phyloP scores from a whole-genome alignment of 2,329 filamentous ascomycete species.

The Diaporthe sp. region DNA sequence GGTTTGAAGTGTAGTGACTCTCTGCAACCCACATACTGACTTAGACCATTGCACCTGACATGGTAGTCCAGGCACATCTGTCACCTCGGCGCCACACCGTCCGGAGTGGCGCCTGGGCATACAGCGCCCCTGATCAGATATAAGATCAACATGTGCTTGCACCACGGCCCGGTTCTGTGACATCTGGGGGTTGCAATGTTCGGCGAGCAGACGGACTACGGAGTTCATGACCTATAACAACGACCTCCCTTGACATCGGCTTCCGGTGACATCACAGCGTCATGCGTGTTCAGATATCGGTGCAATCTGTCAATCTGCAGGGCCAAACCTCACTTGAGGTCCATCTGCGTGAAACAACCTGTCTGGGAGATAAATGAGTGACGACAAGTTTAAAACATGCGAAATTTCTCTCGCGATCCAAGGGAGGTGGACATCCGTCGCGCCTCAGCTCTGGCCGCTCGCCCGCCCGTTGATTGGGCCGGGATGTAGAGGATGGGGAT shows the following conservation, averaged over 20 bases:
- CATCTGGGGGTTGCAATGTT: neutral
- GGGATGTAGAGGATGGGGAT: slow-evolving; percentile 13
- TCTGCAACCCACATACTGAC: neutral
- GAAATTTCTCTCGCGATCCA: slow-evolving; percentile 10
- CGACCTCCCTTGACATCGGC: neutral
- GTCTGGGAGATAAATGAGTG: neutral
- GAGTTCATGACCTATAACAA: slow-evolving; percentile 1
- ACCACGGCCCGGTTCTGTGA: slow-evolving; percentile 16
- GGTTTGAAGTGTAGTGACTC: neutral
- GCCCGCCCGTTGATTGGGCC: neutral
- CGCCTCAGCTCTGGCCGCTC: neutral
- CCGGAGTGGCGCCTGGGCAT: neutral
- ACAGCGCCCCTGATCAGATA: neutral
- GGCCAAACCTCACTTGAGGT: neutral
- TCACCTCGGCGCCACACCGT: neutral
- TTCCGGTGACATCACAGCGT: slow-evolving; percentile 2
- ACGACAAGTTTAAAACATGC: slow-evolving; percentile 2
- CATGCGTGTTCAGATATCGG: neutral
- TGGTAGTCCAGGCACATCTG: neutral
- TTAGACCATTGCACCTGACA: neutral
- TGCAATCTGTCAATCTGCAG: neutral
- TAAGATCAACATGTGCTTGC: slow-evolving; percentile 4
- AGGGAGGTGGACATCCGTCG: neutral
- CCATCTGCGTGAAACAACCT: slow-evolving; percentile 10
- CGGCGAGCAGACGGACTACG: neutral